These are phyloP conservation scores for Auriscalpium orientale DNA, from an alignment of 768 basidiomycete genomes.

Conservation along the genomic window DNA sequence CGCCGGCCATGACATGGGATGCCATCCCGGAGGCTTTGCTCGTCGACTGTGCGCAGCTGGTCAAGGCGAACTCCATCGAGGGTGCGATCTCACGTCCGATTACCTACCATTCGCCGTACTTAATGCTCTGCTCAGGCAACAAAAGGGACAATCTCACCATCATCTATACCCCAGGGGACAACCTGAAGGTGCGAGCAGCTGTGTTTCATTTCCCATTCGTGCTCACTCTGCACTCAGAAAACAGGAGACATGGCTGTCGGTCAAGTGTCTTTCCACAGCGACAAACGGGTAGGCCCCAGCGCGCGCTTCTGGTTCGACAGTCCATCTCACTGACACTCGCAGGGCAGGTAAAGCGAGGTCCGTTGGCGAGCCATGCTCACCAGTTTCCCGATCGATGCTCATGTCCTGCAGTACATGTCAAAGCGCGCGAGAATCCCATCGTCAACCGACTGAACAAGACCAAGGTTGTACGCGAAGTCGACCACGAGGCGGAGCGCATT, in stretches of 20 bases:
- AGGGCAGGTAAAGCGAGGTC: constrained; percentile 73
- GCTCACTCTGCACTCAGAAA: constrained; percentile 50
- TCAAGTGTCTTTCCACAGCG: constrained; percentile 89
- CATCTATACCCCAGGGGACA: constrained; percentile 90
- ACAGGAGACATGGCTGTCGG: constrained; percentile 97
- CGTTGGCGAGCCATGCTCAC: not conserved
- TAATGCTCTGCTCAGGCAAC: constrained; percentile 55
- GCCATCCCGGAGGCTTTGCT: constrained; percentile 73
- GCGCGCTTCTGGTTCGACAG: too few relatives aligned
- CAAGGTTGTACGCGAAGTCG: constrained; percentile 73
- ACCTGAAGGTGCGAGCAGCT: constrained; percentile 64
- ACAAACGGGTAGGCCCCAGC: constrained; percentile 57
- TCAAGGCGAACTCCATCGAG: constrained; percentile 97
- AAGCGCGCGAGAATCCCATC: constrained; percentile 77
- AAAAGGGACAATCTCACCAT: constrained; percentile 91
- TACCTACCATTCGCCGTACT: not conserved
- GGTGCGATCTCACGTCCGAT: constrained; percentile 36
- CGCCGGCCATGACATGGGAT: constrained; percentile 81
- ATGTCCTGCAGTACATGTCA: constrained; percentile 53
- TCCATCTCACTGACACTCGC: too few relatives aligned
- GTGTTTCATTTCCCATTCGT: not conserved
- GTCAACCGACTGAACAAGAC: constrained; percentile 95
- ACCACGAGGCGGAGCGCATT: constrained; percentile 84
- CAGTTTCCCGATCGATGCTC: not conserved
- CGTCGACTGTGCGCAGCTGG: constrained; percentile 85